phyloP scores from a whole-genome alignment of 2,329 filamentous ascomycete species.

The Exophiala phaeomuriformis region DNA sequence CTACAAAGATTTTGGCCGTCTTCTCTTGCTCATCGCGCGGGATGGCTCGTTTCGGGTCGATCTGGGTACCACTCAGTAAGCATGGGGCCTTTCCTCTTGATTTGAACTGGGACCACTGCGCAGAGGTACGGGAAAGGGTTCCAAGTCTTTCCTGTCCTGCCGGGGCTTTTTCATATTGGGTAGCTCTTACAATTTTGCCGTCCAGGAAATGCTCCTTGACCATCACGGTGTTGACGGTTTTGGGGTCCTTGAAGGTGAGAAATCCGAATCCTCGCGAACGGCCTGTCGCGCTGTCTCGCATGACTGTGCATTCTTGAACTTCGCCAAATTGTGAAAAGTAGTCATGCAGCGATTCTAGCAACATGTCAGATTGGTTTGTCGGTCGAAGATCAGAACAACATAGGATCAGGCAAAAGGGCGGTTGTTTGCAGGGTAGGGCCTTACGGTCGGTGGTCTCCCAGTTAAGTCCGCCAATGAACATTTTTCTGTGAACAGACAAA shows the following conservation, averaged over 20 bases:
- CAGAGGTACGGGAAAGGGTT: conserved; percentile 7
- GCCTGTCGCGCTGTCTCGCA: conserved; percentile 90
- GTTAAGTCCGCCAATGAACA: conserved; percentile 98
- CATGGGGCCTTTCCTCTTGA: conserved; percentile 6
- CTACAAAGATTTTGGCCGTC: conserved; percentile 97
- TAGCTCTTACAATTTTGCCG: conserved; percentile 79
- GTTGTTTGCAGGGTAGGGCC: conserved; percentile 33
- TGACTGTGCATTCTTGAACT: conserved; percentile 97
- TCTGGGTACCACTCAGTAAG: conserved; percentile 50
- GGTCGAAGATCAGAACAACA: not conserved
- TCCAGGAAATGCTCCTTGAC: conserved; percentile 98
- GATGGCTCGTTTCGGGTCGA: conserved; percentile 95
- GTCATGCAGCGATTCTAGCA: conserved; percentile 81
- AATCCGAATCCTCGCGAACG: conserved; percentile 95
- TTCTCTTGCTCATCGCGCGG: conserved; percentile 96
- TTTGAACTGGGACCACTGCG: not conserved
- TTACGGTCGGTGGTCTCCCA: conserved; percentile 99
- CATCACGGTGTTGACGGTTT: conserved; percentile 98
- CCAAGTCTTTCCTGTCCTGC: conserved; percentile 19
- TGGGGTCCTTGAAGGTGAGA: conserved; percentile 93
- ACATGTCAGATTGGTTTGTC: conserved; percentile 1
- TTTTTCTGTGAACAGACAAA: conserved; percentile 62
- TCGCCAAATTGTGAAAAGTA: conserved; percentile 98
- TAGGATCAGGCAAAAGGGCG: not conserved
- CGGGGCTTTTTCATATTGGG: conserved; percentile 24